These are phyloP conservation scores for Colletotrichum tropicale DNA, from an alignment of 2,329 filamentous ascomycete genomes.

Conservation along the genomic window DNA sequence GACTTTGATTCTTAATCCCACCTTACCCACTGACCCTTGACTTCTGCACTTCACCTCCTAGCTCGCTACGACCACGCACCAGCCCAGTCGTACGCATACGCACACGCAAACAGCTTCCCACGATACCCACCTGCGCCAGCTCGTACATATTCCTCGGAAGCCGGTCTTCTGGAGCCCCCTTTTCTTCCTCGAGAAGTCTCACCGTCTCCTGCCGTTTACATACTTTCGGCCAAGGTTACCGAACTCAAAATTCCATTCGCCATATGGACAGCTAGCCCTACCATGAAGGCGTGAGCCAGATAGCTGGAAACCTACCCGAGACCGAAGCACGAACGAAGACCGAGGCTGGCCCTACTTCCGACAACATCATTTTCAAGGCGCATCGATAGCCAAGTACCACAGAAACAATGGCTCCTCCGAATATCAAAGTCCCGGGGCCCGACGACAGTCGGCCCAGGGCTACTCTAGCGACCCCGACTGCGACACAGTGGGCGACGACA, in stretches of 20 bases:
- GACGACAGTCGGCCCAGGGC: conserved; percentile 32
- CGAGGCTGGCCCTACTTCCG: conserved; percentile 2
- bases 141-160: conserved; percentile 19
- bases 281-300: conserved; percentile 9
- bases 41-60: background rate
- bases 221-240: background rate
- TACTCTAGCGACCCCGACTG: conserved; percentile 41
- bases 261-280: conserved; percentile 12
- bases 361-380: background rate
- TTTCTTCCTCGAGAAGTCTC: background rate
- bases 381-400: background rate
- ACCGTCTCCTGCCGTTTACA: background rate
- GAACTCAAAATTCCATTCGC: background rate
- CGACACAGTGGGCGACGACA: conserved; percentile 80
- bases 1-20: conserved; percentile 1
- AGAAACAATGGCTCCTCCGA: conserved; percentile 53
- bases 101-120: background rate
- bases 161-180: conserved; percentile 21
- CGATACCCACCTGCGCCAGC: background rate
- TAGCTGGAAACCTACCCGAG: background rate
- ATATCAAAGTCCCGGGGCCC: conserved; percentile 51
- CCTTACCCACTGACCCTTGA: background rate
- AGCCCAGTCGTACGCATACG: background rate
- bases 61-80: background rate
- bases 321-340: conserved; percentile 6